Evolutionary conservation across 2,329 filamentous ascomycete genomes (phyloP), one percentile per base, ranked within the genome.

Genomic region (Calonectria crousiana): DNA sequence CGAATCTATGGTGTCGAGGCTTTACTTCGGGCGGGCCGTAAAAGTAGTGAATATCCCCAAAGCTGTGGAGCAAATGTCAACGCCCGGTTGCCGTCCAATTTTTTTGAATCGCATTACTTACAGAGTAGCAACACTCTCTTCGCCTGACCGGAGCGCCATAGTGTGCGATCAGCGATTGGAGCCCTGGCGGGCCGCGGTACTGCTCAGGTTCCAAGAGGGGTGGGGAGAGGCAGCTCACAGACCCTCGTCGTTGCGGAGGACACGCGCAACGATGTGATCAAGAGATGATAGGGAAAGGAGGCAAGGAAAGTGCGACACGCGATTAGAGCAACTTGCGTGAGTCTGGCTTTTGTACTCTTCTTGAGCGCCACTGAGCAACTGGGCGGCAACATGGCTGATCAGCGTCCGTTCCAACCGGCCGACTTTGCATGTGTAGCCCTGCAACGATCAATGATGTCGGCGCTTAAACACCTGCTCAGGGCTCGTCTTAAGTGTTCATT

Each of bases 1-100:
- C 93, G 83, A 96, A 96, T 67, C 94, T 92, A 84, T 96, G 93
- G 83, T 96, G 94, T n/a, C 89, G 91, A 36, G 94, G 94, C 71
- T 89, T 92, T 71, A 89, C 87, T 8, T 89, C 88, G 3, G 93
- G 92, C n/a, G 92, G 89, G 32, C 90, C 89, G 85, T 95, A 95
- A 84, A 92, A 95, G 84, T 95, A 96, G 83, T 96, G 94, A 69
- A 95, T 83, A 81, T 96, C 94, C 76, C 91, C 93, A 81, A 95
- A 95, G 80, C 94, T 96, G 73, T 67, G 18, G 23, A 49, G 11
- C n/a, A 20, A 14, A 49, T 49, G 18, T 41, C 68, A 77, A 74
- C 36, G 38, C 52, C 53, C 32, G 32, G 36, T 34, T n/a, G 34
- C 34, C 30, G 56, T 36, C 56, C 20, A 23, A 20, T 73, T 66